Conservation (phyloP, 2,329 filamentous ascomycete genomes). For the Colletotrichum graminicola region DNA sequence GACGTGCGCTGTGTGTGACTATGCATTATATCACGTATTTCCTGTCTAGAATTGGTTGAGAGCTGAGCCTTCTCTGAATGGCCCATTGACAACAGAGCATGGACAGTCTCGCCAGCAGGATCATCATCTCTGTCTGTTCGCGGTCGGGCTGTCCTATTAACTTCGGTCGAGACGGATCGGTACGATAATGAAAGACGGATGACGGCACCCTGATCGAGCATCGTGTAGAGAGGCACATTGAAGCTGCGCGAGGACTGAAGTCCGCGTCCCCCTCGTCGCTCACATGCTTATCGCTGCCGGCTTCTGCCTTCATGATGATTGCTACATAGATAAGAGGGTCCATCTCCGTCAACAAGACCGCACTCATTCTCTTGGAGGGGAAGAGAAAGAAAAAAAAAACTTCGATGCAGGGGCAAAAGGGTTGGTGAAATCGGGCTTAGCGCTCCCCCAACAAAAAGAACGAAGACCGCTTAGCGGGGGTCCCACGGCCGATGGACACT, state of each 20-base stretch:
- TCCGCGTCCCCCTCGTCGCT: conserved; percentile 5
- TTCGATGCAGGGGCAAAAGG: conserved; percentile 15
- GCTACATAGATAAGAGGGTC: conserved; percentile 25
- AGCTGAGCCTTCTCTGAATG: conserved; percentile 9
- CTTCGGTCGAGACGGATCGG: conserved; percentile 9
- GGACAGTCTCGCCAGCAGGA: neutral
- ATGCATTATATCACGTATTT: conserved; percentile 1
- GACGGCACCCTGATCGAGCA: conserved; percentile 5
- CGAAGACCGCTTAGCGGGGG: conserved; percentile 26
- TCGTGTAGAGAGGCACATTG: neutral
- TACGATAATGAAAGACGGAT: conserved; percentile 7
- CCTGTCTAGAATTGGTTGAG: neutral
- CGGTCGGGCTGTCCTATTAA: conserved; percentile 4
- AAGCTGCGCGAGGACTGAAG: neutral
- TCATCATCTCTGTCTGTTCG: conserved; percentile 18
- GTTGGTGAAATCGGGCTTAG: conserved; percentile 28
- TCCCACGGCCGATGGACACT: conserved; percentile 24
- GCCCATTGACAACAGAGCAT: neutral
- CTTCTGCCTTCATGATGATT: neutral
- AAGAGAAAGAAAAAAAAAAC: conserved; percentile 19
- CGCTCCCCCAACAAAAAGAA: conserved; percentile 41
- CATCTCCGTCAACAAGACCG: conserved; percentile 5
- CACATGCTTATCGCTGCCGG: conserved; percentile 10
- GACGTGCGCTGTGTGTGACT: neutral
- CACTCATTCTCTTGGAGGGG: neutral